Evolutionary conservation across 495 filamentous ascomycete genomes (phyloP), one percentile per base, ranked within the genome.

Genomic region (Penicillium simplicissimum): DNA sequence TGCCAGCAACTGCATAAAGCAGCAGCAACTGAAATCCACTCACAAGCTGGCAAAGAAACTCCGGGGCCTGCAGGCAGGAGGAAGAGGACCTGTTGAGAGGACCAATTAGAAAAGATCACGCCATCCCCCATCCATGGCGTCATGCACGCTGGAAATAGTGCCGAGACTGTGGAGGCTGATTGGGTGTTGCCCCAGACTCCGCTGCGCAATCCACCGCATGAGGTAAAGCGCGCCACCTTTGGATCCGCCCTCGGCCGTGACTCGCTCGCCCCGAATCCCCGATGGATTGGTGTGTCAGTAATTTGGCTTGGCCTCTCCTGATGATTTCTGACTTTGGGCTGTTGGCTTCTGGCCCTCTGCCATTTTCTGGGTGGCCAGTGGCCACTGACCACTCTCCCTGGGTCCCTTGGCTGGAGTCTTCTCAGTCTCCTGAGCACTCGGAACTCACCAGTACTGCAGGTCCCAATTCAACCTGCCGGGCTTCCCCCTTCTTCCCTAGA

Each of bases 101-200:
- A 36, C 67, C 67, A 73, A 74, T 71, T 56, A 72, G 61, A 62
- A 54, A 14, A 28, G 35, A 74, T 72, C 68, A 76, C 72, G 65
- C 73, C 70, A 71, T 68, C 42, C 62, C 56, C 48, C 56, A 58
- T 67, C 37, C 63, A 71, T 76, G 68, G 71, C 76, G 73, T 78
- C 73, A 78, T 76, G 74, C 71, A 74, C 33, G 52, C 62, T 69
- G 68, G 58, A 68, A 69, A 73, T 76, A 75, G 74, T 74, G 68
- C 17, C 68, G 59, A 52, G 34, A 55, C 63, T 45, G 52, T 11
- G 57, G 21, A 8, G n/a, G 14, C 31, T 75, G 58, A 74, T 76
- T 75, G 71, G 74, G 15, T 11, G 49, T 33, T 61, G 42, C 53
- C 69, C 62, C 65, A 63, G 54, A 65, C 65, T 71, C 63, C 62